Percentiles rank a stretch among this genome's conserved stretches.
Conservation (phyloP, 176 grass and related monocot species). For the Rhynchospora pubera region DNA sequence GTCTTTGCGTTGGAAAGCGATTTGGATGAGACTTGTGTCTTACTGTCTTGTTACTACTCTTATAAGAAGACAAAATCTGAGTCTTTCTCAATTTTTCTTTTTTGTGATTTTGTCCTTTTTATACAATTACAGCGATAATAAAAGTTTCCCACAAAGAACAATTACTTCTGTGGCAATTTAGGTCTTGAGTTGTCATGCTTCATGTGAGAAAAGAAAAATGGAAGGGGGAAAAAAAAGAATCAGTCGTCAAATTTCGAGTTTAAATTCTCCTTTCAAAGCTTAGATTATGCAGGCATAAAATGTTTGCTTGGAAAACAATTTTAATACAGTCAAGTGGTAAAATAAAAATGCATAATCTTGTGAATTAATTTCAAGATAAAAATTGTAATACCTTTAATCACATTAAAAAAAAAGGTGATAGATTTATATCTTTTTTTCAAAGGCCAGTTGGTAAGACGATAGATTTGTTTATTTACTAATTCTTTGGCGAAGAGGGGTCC, state of each 20-base stretch:
- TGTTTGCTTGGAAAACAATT: background rate
- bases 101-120: background rate
- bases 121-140: background rate
- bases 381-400: too few species aligned
- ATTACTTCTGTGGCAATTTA: background rate
- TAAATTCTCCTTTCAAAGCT: background rate
- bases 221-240: background rate
- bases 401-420: too few species aligned
- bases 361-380: too few species aligned
- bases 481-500: background rate
- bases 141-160: background rate
- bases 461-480: background rate
- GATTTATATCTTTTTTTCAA: too few species aligned
- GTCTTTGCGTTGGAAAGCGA: background rate
- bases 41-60: background rate
- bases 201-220: background rate
- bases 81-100: background rate
- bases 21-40: background rate
- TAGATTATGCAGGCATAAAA: background rate
- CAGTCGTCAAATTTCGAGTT: background rate
- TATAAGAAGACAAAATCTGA: background rate
- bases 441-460: too few species aligned
- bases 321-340: background rate
- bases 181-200: background rate
- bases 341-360: too few species aligned